phyloP scores from a whole-genome alignment of 202 grass and related monocot species.

The Zizania palustris region DNA sequence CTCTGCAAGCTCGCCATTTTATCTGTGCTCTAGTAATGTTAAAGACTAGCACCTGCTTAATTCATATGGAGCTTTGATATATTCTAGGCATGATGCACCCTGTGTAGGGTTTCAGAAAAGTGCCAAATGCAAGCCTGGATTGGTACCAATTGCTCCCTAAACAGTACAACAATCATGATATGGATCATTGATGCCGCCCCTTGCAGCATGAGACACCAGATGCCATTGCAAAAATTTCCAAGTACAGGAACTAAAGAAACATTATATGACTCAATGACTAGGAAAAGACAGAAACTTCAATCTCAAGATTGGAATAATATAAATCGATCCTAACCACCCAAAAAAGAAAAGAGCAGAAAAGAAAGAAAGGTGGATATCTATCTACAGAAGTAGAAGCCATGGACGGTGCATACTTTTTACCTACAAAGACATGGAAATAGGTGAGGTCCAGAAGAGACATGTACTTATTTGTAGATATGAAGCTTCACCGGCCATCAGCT shows the following conservation, averaged over 20 bases:
- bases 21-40: neutral
- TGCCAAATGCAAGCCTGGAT: conserved; percentile 50
- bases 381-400: conserved; percentile 51
- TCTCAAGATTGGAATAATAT: conserved; percentile 51
- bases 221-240: conserved; percentile 31
- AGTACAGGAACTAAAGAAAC: conserved; percentile 26
- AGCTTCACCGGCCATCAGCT: conserved; percentile 64
- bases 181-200: conserved; percentile 26
- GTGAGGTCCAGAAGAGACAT: neutral
- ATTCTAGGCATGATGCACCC: conserved; percentile 40
- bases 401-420: conserved; percentile 36
- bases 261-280: conserved; percentile 14
- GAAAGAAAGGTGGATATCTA: conserved; percentile 30
- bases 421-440: conserved; percentile 39
- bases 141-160: conserved; percentile 28
- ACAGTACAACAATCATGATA: conserved; percentile 25
- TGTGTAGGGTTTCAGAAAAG: neutral
- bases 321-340: conserved; percentile 19
- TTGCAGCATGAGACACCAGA: conserved; percentile 38
- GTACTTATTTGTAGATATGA: conserved; percentile 44
- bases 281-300: conserved; percentile 49
- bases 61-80: conserved; percentile 8
- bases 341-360: neutral
- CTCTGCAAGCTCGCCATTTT: neutral
- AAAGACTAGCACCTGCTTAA: conserved; percentile 2